A percentile compares a stretch with the other conserved stretches of the same genome.
Conservation (phyloP, 2,329 filamentous ascomycete species). For the Curvularia sp. region DNA sequence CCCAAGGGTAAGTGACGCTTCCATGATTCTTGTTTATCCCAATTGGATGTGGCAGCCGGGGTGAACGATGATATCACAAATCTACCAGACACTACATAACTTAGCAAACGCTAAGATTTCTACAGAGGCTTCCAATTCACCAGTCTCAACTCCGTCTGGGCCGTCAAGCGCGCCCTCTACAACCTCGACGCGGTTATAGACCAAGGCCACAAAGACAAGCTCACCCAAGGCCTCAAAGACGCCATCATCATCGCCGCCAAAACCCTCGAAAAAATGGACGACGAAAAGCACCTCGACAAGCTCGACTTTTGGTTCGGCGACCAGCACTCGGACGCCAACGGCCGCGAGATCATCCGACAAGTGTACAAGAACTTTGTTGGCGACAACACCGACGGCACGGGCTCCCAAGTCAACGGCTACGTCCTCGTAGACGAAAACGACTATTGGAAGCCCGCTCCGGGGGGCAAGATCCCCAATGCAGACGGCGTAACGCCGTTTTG, state of each 20-base stretch:
- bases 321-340: conserved; percentile 10
- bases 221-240: conserved; percentile 20
- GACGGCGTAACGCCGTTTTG: conserved; percentile 13
- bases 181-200: conserved; percentile 10
- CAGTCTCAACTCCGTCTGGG: conserved; percentile 10
- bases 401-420: background rate
- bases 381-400: conserved; percentile 8
- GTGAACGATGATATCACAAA: no score
- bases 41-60: no score
- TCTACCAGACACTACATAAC: no score
- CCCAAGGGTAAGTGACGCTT: background rate
- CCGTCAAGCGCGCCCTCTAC: conserved; percentile 14
- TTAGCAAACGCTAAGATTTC: background rate
- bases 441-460: conserved; percentile 7
- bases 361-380: conserved; percentile 16
- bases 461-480: background rate
- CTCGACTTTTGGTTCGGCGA: conserved; percentile 11
- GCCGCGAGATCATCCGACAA: conserved; percentile 5
- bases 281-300: conserved; percentile 10
- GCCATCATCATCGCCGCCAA: conserved; percentile 19
- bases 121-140: conserved; percentile 8
- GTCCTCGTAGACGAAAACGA: conserved; percentile 1
- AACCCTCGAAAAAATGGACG: conserved; percentile 18
- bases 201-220: conserved; percentile 16
- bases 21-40: no score